Conservation (phyloP, 768 basidiomycete species). For the Infundibulicybe gibba region DNA sequence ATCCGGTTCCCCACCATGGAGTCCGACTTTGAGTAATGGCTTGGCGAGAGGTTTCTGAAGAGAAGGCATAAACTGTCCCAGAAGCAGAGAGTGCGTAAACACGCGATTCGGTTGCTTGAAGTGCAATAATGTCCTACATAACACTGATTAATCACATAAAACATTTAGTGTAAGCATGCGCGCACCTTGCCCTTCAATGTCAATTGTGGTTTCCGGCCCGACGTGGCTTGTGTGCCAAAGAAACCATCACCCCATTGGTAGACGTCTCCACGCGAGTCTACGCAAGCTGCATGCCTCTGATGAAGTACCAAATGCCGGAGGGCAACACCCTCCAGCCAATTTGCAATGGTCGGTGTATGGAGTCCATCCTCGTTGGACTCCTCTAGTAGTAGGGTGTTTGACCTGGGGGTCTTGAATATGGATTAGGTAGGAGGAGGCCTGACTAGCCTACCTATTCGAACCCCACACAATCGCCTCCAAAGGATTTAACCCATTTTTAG, state of each 20-base stretch:
- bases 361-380: conserved; percentile 31
- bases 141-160: neutral
- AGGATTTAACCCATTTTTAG: conserved; percentile 18
- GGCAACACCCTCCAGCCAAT: conserved; percentile 65
- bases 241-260: conserved; percentile 82
- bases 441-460: conserved; percentile 56
- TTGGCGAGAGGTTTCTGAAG: conserved; percentile 49
- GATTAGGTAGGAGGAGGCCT: neutral
- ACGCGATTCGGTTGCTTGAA: conserved; percentile 56
- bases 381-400: too few relatives aligned
- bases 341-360: conserved; percentile 44
- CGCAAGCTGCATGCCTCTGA: conserved; percentile 64
- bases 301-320: conserved; percentile 73
- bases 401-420: conserved; percentile 28
- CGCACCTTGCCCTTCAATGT: conserved; percentile 66
- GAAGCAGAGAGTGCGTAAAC: conserved; percentile 78
- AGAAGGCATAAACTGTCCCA: conserved; percentile 71
- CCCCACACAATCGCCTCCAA: conserved; percentile 67
- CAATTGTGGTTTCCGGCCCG: conserved; percentile 34
- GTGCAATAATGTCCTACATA: conserved; percentile 59
- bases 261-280: conserved; percentile 77
- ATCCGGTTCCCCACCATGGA: conserved; percentile 60
- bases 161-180: conserved; percentile 1
- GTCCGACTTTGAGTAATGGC: conserved; percentile 28
- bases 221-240: conserved; percentile 29